Evolutionary conservation across 1,284 basidiomycete genomes (phyloP), one percentile per base, ranked within the genome.

Genomic region (Chondrostereum purpureum): DNA sequence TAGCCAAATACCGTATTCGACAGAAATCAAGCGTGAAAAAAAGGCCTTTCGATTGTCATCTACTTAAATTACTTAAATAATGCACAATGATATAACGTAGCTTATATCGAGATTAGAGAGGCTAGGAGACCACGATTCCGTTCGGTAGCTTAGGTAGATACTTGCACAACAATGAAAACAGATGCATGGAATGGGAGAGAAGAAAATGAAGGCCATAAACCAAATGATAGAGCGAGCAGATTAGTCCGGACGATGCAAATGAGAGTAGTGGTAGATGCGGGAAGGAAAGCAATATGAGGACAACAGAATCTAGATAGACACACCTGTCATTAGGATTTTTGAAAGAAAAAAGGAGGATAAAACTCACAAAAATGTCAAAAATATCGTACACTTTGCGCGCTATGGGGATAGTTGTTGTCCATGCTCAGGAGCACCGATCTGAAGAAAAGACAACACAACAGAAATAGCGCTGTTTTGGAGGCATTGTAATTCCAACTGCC

Each of bases 381-480:
- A 43, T 42, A 37, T 42, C 24, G 34, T 34, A 22, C 13, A 16
- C 14, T 5, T 18, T 39, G 16, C 19, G 43, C 4, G 20, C n/a
- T 47, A 37, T 47, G 39, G 11, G 19, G 39, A 16, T 24, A 34
- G 16, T 22, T 24, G 40, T 16, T 27, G 35, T 23, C 55, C 55
- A 46, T 61, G 56, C 41, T 67, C 72, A 35, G 67, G 65, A 34
- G 66, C 55, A 6, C 67, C 64, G 19, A 72, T 66, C 56, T 77
- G 68, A 22, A 81, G 55, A 50, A 74, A 68, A 42, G 78, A 73
- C 23, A 84, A 65, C 42, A 86, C 72, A 34, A 73, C 63, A 11
- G 77, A 66, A 33, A 87, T 80, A 16, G 78, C 72, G 57, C 84
- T 84, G 50, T 86, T 87, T 58, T 87, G 83, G 49, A 73, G 72